Evolutionary conservation across 1,284 basidiomycete genomes (phyloP).

Genomic region (Somion occarium): DNA sequence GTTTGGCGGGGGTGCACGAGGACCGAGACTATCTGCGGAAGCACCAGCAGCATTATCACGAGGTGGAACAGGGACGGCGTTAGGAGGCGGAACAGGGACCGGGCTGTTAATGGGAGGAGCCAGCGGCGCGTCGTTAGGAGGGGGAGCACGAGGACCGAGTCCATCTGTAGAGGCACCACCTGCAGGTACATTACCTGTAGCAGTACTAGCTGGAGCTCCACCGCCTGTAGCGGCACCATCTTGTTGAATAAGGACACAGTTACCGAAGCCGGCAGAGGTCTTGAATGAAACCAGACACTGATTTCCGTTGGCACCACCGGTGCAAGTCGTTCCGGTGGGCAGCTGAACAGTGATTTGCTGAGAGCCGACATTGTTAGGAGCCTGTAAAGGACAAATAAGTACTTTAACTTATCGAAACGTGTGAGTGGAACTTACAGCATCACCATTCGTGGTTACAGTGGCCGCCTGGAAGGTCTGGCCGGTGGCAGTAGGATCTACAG

Average conservation of each 20-base stretch:
- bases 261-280: constrained; percentile 43
- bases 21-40: too few relatives aligned
- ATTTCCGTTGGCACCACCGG: constrained; percentile 40
- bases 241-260: constrained; percentile 41
- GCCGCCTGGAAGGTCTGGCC: constrained; percentile 30
- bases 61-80: too few relatives aligned
- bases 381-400: constrained; percentile 11
- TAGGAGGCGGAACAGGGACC: too few relatives aligned
- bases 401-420: neutral
- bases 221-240: constrained; percentile 6
- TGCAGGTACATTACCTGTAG: too few relatives aligned
- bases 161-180: too few relatives aligned
- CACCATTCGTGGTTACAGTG: constrained; percentile 35
- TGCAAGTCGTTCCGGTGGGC: constrained; percentile 43
- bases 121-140: too few relatives aligned
- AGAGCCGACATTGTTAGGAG: constrained; percentile 29
- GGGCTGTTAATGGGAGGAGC: too few relatives aligned
- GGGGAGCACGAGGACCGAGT: too few relatives aligned
- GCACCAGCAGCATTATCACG: too few relatives aligned
- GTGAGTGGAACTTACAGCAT: constrained; percentile 21
- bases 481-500: constrained; percentile 32
- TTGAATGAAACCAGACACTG: constrained; percentile 45
- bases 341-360: constrained; percentile 38
- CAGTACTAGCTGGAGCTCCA: constrained; percentile 5
- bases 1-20: too few relatives aligned